Evolutionary conservation across 2,329 filamentous ascomycete species (phyloP), one percentile per base, ranked within the genome.

Genomic region (Talaromyces funiculosus): DNA sequence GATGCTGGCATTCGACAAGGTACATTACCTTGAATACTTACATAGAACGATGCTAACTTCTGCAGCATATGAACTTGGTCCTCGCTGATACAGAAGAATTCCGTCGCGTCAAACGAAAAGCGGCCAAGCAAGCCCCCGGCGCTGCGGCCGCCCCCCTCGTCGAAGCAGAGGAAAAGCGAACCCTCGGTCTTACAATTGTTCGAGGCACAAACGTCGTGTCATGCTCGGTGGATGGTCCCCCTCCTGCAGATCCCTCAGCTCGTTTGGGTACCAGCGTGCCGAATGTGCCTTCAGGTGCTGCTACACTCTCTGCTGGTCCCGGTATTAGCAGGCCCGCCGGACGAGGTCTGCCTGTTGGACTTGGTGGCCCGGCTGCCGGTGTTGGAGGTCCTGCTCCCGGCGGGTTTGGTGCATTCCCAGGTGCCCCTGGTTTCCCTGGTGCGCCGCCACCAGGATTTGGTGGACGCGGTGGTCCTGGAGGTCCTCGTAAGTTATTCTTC

Each of bases 21-120:
- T 93, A 78, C 60, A 66, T 18, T 26, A 2, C 29, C 22, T 18
- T 22, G 20, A 3, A 42, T 9, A 42, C 7, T 51, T 31, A 18
- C 49, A 18, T 16, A 49, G 1, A 20, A 5, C 24, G 31, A 57
- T 63, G 56, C 22, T 61, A 24, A 55, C 1, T 38, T 16, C 37
- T 63, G 58, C 66, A 96, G 92, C 94, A 99, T 78, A 99, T 99
- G 94, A 99, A 99, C 77, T 86, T 99, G 66, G 94, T 99, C 64
- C 89, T 99, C 64, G 94, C 93, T 78, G 94, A 99, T 73, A 97
- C 94, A 67, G 94, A 99, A 84, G 93, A 97, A 77, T 97, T 96
- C 78, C 90, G 92, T 75, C 89, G 89, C 73, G 88, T 93, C 64
- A 95, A 94, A 81, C 86, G 90, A 77, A 93, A 89, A 81, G 85